These are phyloP conservation scores for Aspergillus arachidicola DNA, from an alignment of 2,329 filamentous ascomycete genomes.

Conservation along the genomic window DNA sequence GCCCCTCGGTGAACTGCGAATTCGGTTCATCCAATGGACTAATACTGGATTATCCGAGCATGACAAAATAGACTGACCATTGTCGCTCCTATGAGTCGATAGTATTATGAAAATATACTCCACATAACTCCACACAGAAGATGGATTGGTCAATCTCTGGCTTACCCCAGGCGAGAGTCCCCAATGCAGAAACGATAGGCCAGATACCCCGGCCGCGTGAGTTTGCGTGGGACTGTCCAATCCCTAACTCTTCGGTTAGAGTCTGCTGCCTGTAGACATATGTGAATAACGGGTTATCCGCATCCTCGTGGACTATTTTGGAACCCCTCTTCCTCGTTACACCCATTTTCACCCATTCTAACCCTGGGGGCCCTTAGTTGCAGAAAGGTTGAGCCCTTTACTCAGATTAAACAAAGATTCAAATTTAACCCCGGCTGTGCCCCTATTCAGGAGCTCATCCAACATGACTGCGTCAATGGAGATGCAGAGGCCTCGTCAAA, in stretches of 20 bases:
- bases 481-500: constrained; percentile 26
- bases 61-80: constrained; percentile 11
- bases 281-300: neutral
- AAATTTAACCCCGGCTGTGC: neutral
- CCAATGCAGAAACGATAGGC: constrained; percentile 10
- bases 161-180: constrained; percentile 15
- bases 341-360: neutral
- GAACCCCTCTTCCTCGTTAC: neutral
- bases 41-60: constrained; percentile 5
- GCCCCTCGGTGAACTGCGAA: neutral
- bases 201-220: neutral
- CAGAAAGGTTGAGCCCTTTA: neutral
- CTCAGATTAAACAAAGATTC: neutral
- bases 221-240: constrained; percentile 1
- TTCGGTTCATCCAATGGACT: constrained; percentile 13
- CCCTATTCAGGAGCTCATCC: neutral
- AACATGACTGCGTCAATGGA: constrained; percentile 30
- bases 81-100: constrained; percentile 17
- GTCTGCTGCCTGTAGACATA: constrained; percentile 4
- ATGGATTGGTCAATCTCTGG: constrained; percentile 22
- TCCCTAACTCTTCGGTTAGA: constrained; percentile 6
- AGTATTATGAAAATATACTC: constrained; percentile 23
- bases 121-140: constrained; percentile 25
- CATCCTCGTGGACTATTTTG: neutral
- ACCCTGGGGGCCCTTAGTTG: neutral